These are phyloP conservation scores for Dentipellis fragilis DNA, from an alignment of 768 basidiomycete species.

Conservation along the genomic window DNA sequence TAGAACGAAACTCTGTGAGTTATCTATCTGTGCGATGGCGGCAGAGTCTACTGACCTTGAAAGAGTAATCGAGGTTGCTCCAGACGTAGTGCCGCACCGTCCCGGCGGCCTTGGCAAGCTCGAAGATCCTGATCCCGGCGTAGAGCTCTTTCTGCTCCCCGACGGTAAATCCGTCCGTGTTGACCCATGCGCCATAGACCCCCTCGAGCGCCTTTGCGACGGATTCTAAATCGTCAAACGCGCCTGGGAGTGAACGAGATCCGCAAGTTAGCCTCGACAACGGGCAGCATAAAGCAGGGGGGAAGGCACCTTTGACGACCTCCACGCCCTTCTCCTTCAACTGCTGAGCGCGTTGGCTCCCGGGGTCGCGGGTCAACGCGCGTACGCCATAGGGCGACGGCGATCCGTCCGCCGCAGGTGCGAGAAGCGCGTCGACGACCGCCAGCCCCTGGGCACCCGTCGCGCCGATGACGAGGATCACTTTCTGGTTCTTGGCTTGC, in stretches of 20 bases:
- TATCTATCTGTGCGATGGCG: too few relatives aligned
- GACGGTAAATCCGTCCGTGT: conserved; percentile 26
- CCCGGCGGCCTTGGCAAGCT: conserved; percentile 24
- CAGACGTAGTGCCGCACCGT: conserved; percentile 28
- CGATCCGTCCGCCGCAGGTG: conserved; percentile 21
- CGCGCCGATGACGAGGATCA: conserved; percentile 32
- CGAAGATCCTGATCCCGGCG: conserved; percentile 31
- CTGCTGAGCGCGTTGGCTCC: conserved; percentile 22
- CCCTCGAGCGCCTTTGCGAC: conserved; percentile 23
- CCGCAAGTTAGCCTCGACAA: not conserved
- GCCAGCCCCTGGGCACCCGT: conserved; percentile 32
- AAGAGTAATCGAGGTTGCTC: conserved; percentile 29
- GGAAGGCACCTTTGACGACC: not conserved
- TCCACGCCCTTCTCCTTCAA: conserved; percentile 21
- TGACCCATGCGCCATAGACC: conserved; percentile 28
- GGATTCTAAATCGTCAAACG: conserved; percentile 20
- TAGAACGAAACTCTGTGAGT: conserved; percentile 7
- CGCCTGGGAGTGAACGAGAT: conserved; percentile 13
- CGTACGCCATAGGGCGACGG: conserved; percentile 30
- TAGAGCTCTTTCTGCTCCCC: conserved; percentile 30
- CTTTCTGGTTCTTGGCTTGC: conserved; percentile 12
- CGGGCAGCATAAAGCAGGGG: not conserved
- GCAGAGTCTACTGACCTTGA: conserved; percentile 20
- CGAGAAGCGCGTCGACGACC: conserved; percentile 26
- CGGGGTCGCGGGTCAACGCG: conserved; percentile 27